A percentile compares a stretch with the other conserved stretches of the same genome.
These are phyloP conservation scores for Halenospora varia DNA, from an alignment of 495 filamentous ascomycete genomes.

Conservation along the genomic window DNA sequence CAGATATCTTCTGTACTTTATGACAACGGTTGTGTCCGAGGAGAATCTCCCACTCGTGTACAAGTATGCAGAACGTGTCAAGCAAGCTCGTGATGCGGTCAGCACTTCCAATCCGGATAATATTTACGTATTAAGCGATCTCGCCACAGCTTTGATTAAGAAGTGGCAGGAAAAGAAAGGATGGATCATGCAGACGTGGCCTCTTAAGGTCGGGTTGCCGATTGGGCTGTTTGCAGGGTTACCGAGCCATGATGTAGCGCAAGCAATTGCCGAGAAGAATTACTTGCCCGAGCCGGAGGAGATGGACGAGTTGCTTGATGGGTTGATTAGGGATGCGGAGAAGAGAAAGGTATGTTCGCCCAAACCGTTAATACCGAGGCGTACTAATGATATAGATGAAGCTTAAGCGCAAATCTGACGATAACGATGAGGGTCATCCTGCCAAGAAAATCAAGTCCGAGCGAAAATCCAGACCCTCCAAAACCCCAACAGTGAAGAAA, in stretches of 20 bases:
- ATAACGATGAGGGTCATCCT: slow-evolving; percentile 35
- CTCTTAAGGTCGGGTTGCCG: slow-evolving; percentile 77
- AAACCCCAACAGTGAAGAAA: slow-evolving; percentile 32
- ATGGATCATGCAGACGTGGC: slow-evolving; percentile 75
- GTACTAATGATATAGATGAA: slow-evolving; percentile 2
- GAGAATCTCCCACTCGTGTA: slow-evolving; percentile 85
- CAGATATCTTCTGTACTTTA: slow-evolving; percentile 84
- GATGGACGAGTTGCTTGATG: slow-evolving; percentile 59
- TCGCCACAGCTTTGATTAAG: slow-evolving; percentile 77
- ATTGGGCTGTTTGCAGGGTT: slow-evolving; percentile 71
- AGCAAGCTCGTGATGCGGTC: slow-evolving; percentile 81
- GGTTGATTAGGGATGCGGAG: slow-evolving; percentile 40
- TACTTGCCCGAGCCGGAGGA: slow-evolving; percentile 79
- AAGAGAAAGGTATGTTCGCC: slow-evolving; percentile 42
- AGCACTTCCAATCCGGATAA: slow-evolving; percentile 53
- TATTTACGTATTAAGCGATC: slow-evolving; percentile 83
- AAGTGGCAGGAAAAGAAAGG: slow-evolving; percentile 76
- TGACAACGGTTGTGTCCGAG: slow-evolving; percentile 75
- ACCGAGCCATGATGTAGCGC: slow-evolving; percentile 70
- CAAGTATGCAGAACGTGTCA: slow-evolving; percentile 88
- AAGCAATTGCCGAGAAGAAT: slow-evolving; percentile 77
- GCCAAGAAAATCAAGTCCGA: slow-evolving; percentile 29
- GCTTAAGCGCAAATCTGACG: slow-evolving; percentile 46
- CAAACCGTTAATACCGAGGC: slow-evolving; percentile 1
- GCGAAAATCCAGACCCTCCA: slow-evolving; percentile 17